These are phyloP conservation scores for Clarireedia sp. DNA, from an alignment of 2,329 filamentous ascomycete species.

Conservation along the genomic window DNA sequence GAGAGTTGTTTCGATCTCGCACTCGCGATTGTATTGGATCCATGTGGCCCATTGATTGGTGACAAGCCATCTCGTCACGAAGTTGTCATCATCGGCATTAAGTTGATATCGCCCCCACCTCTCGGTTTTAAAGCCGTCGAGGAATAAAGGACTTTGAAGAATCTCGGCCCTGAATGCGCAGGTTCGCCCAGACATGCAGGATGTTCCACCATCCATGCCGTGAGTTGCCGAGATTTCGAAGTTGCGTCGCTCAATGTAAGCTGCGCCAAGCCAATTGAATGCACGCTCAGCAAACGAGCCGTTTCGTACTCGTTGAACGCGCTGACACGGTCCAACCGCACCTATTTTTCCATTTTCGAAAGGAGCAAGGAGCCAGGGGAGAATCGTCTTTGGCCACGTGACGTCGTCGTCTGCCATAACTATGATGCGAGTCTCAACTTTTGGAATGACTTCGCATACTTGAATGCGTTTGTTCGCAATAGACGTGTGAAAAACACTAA, in stretches of 20 bases:
- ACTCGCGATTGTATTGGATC: constrained; percentile 88
- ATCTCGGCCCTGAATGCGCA: constrained; percentile 88
- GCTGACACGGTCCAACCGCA: constrained; percentile 86
- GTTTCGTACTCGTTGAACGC: constrained; percentile 60
- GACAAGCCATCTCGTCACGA: constrained; percentile 93
- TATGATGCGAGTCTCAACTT: constrained; percentile 75
- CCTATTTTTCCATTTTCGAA: constrained; percentile 80
- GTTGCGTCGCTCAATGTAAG: constrained; percentile 89
- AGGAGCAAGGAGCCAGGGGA: constrained; percentile 87
- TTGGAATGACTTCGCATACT: constrained; percentile 82
- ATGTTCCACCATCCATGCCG: constrained; percentile 90
- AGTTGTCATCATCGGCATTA: constrained; percentile 97
- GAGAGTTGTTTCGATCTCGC: constrained; percentile 85
- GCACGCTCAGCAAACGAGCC: constrained; percentile 52
- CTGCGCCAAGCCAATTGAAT: constrained; percentile 85
- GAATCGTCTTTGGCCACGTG: constrained; percentile 76
- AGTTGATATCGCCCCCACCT: constrained; percentile 82
- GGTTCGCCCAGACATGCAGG: constrained; percentile 90
- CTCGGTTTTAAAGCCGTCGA: constrained; percentile 84
- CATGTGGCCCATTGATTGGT: constrained; percentile 88
- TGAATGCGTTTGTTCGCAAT: constrained; percentile 95
- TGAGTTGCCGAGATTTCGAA: constrained; percentile 96
- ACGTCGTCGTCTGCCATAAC: constrained; percentile 96
- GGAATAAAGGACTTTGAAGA: constrained; percentile 75
- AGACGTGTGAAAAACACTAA: constrained; percentile 66